Evolutionary conservation across 106 monocot species (phyloP), one percentile per base, ranked within the genome.

Genomic region (Gastrodia elata): DNA sequence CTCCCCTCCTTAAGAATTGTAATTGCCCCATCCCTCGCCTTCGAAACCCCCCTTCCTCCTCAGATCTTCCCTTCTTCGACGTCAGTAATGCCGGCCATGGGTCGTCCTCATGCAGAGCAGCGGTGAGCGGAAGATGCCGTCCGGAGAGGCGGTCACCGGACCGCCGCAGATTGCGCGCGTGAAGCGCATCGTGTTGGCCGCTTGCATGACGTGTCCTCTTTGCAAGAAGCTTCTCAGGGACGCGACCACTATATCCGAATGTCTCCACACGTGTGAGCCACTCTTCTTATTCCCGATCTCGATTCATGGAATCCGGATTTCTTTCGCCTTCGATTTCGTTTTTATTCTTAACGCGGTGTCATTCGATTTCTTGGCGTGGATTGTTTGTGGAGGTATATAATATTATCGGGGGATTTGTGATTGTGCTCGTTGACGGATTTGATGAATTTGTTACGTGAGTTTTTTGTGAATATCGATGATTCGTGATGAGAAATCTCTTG

Each of bases 241-340:
- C 52, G 94, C 94, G 73, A 94, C 94, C 80, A 94, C 94, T 85
- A 85, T 94, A 70, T 94, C 87, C 32, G 94, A 94, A 78, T 94
- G 94, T 81, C 87, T 91, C 71, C 94, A 94, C 56, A 89, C 94
- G 16, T 94, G 94, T 94, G 79, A 89, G 91, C 33, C 71, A n/a
- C 27, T 30, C 52, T 52, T 18, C 22, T 40, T 40, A n/a, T n/a
- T n/a, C n/a, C 69, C 2, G 24, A 9, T 38, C 39, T 38, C 38
- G 18, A 69, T 28, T 30, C 30, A 30, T 61, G 28, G 22, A 28
- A 69, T 69, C 69, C 26, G n/a, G 69, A 8, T 67, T 67, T 67
- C 67, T 20, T 67, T 15, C 24, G 32, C 61, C 30, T 61, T 61
- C 37, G 67, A 36, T 67, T 36, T 20, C 36, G 11, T 36, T 27